Conservation (phyloP, 306 rosid genomes). For the Prunus davidiana region DNA sequence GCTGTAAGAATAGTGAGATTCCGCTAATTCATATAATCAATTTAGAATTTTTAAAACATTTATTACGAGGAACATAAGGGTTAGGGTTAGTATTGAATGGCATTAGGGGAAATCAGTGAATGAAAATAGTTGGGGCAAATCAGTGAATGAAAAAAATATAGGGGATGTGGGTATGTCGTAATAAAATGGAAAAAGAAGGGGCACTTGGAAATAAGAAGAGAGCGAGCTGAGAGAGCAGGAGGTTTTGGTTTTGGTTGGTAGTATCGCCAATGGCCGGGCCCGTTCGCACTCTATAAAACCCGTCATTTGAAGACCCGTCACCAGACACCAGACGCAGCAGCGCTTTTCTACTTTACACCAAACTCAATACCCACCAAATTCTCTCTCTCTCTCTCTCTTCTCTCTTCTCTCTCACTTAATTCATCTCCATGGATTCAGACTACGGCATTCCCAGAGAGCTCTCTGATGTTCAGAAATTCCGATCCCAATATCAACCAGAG, state of each 20-base stretch:
- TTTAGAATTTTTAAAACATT: no score
- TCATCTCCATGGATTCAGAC: conserved; percentile 63
- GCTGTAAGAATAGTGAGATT: no score
- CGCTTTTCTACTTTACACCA: not conserved
- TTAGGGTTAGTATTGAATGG: no score
- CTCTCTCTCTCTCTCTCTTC: not conserved
- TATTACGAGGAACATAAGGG: no score
- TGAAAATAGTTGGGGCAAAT: not conserved
- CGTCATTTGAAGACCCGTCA: not conserved
- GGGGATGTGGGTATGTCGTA: not conserved
- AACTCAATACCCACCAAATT: not conserved
- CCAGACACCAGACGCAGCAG: not conserved
- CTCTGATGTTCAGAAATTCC: conserved; percentile 75
- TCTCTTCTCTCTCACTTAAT: not conserved
- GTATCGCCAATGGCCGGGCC: conserved; percentile 8
- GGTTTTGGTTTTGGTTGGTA: conserved; percentile 2
- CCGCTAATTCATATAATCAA: no score
- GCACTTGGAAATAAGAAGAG: not conserved
- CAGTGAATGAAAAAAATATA: not conserved
- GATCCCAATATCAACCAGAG: conserved; percentile 72
- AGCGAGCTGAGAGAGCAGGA: no score
- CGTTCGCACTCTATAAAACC: conserved; percentile 3
- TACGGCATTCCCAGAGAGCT: conserved; percentile 92
- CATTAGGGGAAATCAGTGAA: not conserved
- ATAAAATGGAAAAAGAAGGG: not conserved